phyloP scores from a whole-genome alignment of 2,329 filamentous ascomycete species.

The Geosmithia putterillii region DNA sequence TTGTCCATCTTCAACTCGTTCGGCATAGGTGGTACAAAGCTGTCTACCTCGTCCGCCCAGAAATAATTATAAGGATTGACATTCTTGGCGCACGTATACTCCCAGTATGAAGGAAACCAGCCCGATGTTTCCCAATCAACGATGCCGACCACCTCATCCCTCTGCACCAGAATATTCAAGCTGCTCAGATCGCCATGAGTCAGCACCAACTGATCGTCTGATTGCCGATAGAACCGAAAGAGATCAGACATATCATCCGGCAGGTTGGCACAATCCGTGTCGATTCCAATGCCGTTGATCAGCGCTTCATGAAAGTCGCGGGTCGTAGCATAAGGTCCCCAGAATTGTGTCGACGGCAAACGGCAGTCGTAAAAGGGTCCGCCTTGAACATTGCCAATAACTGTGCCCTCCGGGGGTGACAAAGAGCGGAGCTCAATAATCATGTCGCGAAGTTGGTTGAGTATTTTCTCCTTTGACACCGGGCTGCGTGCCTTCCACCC shows the following conservation, averaged over 20 bases:
- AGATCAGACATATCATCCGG: conserved; percentile 6
- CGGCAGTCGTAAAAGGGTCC: conserved; percentile 11
- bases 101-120: conserved; percentile 21
- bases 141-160: conserved; percentile 30
- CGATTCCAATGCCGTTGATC: not conserved
- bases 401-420: not conserved
- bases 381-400: conserved; percentile 7
- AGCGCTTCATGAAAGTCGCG: conserved; percentile 13
- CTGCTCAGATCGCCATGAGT: conserved; percentile 32
- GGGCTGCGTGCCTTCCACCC: conserved; percentile 7
- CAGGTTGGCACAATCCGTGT: not conserved
- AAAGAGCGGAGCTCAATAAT: conserved; percentile 7
- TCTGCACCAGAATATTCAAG: conserved; percentile 27
- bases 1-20: conserved; percentile 7
- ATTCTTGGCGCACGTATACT: conserved; percentile 13
- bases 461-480: conserved; percentile 8
- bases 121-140: conserved; percentile 20
- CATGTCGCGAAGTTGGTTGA: conserved; percentile 9
- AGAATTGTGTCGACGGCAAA: conserved; percentile 7
- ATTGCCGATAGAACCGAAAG: conserved; percentile 7
- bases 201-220: conserved; percentile 15
- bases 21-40: conserved; percentile 6
- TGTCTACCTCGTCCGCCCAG: conserved; percentile 10
- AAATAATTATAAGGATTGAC: conserved; percentile 12
- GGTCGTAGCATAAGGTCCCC: conserved; percentile 13